phyloP scores from a whole-genome alignment of 805 yeast species.

The Priceomyces medius region DNA sequence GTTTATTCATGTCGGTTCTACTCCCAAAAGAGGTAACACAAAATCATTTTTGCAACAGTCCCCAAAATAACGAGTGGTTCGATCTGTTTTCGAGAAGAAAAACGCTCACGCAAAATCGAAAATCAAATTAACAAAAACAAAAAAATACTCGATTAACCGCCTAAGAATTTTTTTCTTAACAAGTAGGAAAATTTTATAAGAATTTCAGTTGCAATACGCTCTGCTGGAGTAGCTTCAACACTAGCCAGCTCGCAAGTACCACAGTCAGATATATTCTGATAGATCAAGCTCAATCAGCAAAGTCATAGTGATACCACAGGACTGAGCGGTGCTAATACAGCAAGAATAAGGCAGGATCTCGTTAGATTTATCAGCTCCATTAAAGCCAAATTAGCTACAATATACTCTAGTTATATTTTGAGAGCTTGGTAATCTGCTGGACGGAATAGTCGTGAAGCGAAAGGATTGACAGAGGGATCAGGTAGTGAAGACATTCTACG shows the following conservation, averaged over 20 bases:
- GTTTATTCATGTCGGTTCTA: neutral
- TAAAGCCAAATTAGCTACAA: neutral
- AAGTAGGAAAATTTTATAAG: neutral
- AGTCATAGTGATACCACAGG: neutral
- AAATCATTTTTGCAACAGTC: neutral
- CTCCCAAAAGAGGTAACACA: neutral
- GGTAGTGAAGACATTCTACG: neutral
- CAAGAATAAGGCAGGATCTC: neutral
- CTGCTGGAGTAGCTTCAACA: neutral
- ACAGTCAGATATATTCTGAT: neutral
- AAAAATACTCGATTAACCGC: neutral
- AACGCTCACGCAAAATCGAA: neutral
- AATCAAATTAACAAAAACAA: neutral
- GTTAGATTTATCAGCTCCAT: neutral
- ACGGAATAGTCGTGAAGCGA: neutral
- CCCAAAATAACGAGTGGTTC: neutral
- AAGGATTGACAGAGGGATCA: neutral
- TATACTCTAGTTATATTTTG: neutral
- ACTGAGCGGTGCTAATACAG: neutral
- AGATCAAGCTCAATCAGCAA: neutral
- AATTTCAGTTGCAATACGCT: slow-evolving; percentile 1
- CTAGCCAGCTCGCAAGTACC: neutral
- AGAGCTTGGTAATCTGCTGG: neutral
- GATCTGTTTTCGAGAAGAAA: slow-evolving; percentile 1
- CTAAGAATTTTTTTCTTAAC: neutral